Percentiles rank a stretch among this genome's conserved stretches.
These are phyloP conservation scores for Leptodontidium sp. DNA, from an alignment of 2,329 filamentous ascomycete genomes.

Conservation along the genomic window DNA sequence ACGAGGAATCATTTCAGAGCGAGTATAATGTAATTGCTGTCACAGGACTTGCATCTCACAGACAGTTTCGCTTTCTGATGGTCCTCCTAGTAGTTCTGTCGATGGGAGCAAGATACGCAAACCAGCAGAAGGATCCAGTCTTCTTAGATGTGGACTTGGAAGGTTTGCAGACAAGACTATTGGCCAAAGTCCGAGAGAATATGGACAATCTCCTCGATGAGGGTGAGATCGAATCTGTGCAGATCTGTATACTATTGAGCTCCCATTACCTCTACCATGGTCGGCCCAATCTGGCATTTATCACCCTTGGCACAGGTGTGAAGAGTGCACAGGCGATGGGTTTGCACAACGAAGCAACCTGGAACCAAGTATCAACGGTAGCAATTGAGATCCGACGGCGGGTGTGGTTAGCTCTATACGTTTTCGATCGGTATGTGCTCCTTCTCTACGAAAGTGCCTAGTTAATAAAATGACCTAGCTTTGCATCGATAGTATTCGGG, in stretches of 20 bases:
- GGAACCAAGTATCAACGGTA: neutral
- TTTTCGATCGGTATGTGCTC: neutral
- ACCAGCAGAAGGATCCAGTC: too few species aligned
- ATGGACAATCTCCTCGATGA: neutral
- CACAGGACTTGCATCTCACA: neutral
- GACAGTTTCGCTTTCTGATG: too few species aligned
- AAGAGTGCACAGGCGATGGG: neutral
- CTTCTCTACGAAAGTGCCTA: neutral
- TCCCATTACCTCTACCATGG: neutral
- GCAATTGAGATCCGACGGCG: neutral
- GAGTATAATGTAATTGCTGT: neutral
- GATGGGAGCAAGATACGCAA: too few species aligned
- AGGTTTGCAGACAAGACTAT: neutral
- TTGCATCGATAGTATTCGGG: neutral
- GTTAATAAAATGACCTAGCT: neutral
- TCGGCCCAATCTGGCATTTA: neutral
- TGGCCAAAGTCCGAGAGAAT: neutral
- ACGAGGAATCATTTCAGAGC: neutral
- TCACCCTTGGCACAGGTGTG: neutral
- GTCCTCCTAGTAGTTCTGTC: too few species aligned
- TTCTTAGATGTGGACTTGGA: too few species aligned
- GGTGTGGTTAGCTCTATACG: neutral
- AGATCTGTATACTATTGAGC: neutral
- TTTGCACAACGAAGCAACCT: neutral
- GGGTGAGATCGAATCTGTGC: neutral